Base-by-base conservation (phyloP, 140 eudicot species). In the Erigeron philadelphicus region DNA sequence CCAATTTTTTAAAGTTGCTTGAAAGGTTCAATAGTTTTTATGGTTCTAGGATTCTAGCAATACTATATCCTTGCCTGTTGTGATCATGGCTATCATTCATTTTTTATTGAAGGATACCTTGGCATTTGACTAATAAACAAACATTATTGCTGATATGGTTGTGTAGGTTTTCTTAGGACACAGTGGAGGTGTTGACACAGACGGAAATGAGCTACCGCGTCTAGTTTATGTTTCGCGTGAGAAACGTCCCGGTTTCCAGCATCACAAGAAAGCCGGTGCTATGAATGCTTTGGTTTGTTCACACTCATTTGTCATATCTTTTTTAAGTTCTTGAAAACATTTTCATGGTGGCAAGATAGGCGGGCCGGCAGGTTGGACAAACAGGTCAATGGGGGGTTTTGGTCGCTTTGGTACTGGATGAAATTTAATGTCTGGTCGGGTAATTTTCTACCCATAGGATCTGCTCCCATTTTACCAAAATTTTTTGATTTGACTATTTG, bases 221-320 rank as follows among this genome's bases (percentile, higher is more conserved):
- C 74, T 84, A 55, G 90, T 84, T 61, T 83, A 83, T 70, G 88
- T 83, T 66, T 83, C 88, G 80, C 88, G 88, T 80, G 88, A 83
- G 73, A 83, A 85, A 73, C 90, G 90, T 72, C 90, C 90, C 11
- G 87, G 90, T 17, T 84, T 81, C 76, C 84, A 84, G 48, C 90
- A 84, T 76, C 87, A 84, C 82, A 84, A 84, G 80, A 84, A 84
- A 73, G 90, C 90, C 13, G 90, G 90, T 67, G 87, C 90, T 55
- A 85, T 85, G 90, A 85, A 85, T 81, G 87, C 90, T 57, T 76
- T 85, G 90, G 87, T 85, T 63, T 0, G 87, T 82, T 64, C 53
- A n/a, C 38, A 6, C 4, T 9, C 52, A 23, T 15, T n/a, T n/a
- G 41, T 47, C 63, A 35, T 7, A n/a, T 15, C 6, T 61, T 59